Evolutionary conservation across 805 yeast genomes (phyloP).

Genomic region (Torulaspora maleeae): DNA sequence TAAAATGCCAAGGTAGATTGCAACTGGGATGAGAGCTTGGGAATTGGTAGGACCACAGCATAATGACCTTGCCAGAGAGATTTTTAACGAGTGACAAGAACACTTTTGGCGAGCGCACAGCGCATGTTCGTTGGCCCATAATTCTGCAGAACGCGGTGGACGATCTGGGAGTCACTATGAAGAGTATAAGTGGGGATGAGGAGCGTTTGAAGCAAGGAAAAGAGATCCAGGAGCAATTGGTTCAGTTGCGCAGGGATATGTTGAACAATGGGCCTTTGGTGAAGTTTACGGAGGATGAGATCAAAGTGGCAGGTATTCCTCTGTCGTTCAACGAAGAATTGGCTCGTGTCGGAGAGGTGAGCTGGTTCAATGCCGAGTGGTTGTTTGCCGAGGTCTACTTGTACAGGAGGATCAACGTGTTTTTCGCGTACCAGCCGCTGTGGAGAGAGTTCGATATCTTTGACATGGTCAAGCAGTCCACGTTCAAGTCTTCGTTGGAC

Average conservation of each 20-base stretch:
- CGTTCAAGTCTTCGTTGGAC: conserved; percentile 66
- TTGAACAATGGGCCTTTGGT: conserved; percentile 40
- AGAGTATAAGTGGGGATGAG: conserved; percentile 26
- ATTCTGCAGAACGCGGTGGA: conserved; percentile 63
- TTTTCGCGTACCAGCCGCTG: conserved; percentile 38
- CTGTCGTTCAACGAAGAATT: conserved; percentile 56
- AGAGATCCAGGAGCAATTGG: conserved; percentile 41
- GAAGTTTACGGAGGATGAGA: conserved; percentile 42
- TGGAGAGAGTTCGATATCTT: conserved; percentile 66
- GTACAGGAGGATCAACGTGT: conserved; percentile 58
- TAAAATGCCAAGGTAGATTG: neutral
- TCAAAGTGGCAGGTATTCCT: conserved; percentile 41
- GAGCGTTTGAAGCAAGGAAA: conserved; percentile 43
- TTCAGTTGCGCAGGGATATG: conserved; percentile 43
- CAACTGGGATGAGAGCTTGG: neutral
- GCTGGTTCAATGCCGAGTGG: conserved; percentile 90
- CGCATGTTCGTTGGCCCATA: conserved; percentile 80
- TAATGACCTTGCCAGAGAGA: conserved; percentile 30
- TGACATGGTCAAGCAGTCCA: conserved; percentile 58
- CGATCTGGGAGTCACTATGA: conserved; percentile 47
- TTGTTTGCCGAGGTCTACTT: conserved; percentile 77
- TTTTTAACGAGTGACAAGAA: conserved; percentile 63
- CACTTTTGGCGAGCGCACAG: conserved; percentile 81
- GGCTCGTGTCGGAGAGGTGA: conserved; percentile 36
- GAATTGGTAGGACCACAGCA: neutral